Evolutionary conservation across 1,284 basidiomycete species (phyloP), one percentile per base, ranked within the genome.

Genomic region (Ganoderma lingzhi): DNA sequence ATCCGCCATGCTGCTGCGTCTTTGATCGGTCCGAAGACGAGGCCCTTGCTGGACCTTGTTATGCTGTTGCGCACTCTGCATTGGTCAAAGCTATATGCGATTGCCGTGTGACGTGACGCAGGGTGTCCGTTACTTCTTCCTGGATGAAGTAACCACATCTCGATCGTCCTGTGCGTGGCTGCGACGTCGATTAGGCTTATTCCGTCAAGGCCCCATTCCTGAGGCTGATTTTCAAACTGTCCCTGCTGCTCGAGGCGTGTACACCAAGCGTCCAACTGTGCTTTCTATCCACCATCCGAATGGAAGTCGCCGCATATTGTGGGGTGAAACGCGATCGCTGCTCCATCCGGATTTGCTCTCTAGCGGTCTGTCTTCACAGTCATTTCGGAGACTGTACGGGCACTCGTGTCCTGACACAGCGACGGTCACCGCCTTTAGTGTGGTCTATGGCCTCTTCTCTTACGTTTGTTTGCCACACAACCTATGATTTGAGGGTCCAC

Each of bases 301-400:
- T 15, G 15, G 37, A 53, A 41, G 37, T 17, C 23, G 39, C 14
- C n/a, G 35, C 41, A 39, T 41, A 41, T 19, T 44, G 59, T 14
- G 59, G 39, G 37, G 23, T 61, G 59, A 42, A 61, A 61, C 59
- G 39, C 23, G 59, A 61, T 39, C 39, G 39, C 53, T 61, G 56
- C 37, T 35, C 35, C 56, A 59, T 17, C 56, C 37, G 19, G 56
- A 59, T 39, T 39, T 59, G 53, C 53, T 56, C 15, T 32, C 6
- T 56, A 30, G 30, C 19, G 32, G 28, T 56, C 53, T 56, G 53
- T 32, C 53, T 56, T 56, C 53, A 56, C 53, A 56, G 53, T 56
- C 30, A 56, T 56, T 56, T 56, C 53, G 53, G 53, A 17, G 30
- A 41, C 37, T 60, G 32, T 41, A 35, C 6, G 32, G 17, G 1